Evolutionary conservation across 352 stramenopile species (phyloP).

Genomic region (Aphanomyces astaci): DNA sequence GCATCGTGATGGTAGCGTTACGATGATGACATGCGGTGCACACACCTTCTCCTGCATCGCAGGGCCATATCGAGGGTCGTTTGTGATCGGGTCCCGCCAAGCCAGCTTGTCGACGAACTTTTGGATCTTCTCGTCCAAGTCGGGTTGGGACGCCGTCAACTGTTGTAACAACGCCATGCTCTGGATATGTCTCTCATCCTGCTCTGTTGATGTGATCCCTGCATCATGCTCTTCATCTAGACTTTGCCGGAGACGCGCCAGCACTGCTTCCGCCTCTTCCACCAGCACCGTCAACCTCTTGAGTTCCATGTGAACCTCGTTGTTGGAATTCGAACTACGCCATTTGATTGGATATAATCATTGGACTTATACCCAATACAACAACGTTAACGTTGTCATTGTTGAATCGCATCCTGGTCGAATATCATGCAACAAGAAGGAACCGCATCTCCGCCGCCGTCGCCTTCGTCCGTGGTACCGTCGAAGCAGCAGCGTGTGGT

Average conservation of each 20-base stretch:
- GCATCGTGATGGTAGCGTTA: not conserved
- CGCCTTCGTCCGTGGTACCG: not conserved
- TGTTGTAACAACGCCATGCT: not conserved
- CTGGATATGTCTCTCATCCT: constrained; percentile 3
- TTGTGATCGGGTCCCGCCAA: constrained; percentile 50
- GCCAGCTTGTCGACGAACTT: constrained; percentile 15
- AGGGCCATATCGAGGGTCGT: constrained; percentile 58
- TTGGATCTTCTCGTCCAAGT: not conserved
- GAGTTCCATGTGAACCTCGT: constrained; percentile 9
- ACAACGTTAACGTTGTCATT: no score
- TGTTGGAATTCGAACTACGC: not conserved
- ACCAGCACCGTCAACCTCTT: constrained; percentile 13
- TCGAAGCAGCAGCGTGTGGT: not conserved
- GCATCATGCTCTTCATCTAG: not conserved
- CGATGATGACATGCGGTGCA: constrained; percentile 26
- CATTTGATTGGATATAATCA: constrained; percentile 9
- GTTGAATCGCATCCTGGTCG: not conserved
- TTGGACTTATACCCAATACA: not conserved
- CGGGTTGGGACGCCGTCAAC: not conserved
- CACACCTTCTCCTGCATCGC: constrained; percentile 66
- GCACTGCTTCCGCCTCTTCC: constrained; percentile 2
- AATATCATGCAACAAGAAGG: not conserved
- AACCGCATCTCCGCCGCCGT: not conserved
- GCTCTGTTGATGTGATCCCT: not conserved
- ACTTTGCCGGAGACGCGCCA: not conserved